Conservation (phyloP, 768 basidiomycete species). For the Boletus rufocinnamomeus region DNA sequence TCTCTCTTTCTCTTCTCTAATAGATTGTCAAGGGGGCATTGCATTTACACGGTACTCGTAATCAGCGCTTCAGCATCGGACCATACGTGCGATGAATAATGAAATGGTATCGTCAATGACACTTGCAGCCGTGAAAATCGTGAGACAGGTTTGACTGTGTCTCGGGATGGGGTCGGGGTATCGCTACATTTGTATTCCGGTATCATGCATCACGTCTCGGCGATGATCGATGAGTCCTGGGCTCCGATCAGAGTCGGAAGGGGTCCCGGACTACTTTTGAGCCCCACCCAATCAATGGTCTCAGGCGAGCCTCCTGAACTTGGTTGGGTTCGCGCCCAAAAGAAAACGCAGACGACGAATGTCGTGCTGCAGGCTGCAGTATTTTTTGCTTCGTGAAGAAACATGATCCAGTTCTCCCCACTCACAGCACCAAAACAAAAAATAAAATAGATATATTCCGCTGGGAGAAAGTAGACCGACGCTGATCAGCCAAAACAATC, state of each 20-base stretch:
- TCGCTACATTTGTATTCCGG: neutral
- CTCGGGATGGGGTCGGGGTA: neutral
- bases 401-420: neutral
- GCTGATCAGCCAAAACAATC: slow-evolving; percentile 6
- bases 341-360: neutral
- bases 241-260: too few species aligned
- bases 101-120: neutral
- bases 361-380: neutral
- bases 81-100: slow-evolving; percentile 8
- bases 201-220: too few species aligned
- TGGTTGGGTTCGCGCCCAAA: neutral
- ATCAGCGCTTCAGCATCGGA: neutral
- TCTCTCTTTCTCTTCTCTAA: neutral
- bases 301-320: neutral
- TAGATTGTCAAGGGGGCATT: slow-evolving; percentile 7
- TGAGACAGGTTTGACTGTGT: neutral
- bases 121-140: too few species aligned
- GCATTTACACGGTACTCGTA: slow-evolving; percentile 9
- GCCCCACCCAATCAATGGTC: too few species aligned
- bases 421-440: neutral
- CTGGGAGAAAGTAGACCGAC: neutral
- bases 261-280: too few species aligned
- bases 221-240: too few species aligned
- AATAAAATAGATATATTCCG: slow-evolving; percentile 10
- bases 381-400: neutral